Evolutionary conservation across 768 basidiomycete species (phyloP).

Genomic region (Daedalea quercina): DNA sequence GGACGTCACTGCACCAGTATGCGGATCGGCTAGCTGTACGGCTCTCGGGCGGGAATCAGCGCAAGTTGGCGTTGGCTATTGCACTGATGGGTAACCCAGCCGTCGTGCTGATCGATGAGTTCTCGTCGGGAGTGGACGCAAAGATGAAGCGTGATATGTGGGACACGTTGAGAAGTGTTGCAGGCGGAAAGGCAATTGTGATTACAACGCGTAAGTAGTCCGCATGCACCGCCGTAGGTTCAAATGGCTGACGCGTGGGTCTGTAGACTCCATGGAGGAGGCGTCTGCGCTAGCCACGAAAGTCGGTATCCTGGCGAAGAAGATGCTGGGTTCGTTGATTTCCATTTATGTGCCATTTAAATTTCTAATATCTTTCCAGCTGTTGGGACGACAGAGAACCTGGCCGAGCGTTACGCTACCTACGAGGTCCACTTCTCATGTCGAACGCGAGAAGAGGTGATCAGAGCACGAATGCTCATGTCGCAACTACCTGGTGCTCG

Average conservation of each 20-base stretch:
- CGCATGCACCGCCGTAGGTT: slow-evolving; percentile 3
- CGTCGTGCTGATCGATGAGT: slow-evolving; percentile 77
- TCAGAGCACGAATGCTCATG: slow-evolving; percentile 55
- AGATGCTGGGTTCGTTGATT: slow-evolving; percentile 46
- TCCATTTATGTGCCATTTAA: too few species aligned
- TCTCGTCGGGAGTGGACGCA: slow-evolving; percentile 77
- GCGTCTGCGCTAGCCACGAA: slow-evolving; percentile 70
- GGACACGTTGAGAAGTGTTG: slow-evolving; percentile 59
- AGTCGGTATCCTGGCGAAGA: slow-evolving; percentile 73
- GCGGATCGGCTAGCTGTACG: slow-evolving; percentile 68
- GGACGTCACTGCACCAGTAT: slow-evolving; percentile 52
- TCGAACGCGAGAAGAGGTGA: slow-evolving; percentile 53
- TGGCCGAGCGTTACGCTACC: slow-evolving; percentile 62
- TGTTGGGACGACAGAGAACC: slow-evolving; percentile 55
- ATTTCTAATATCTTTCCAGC: slow-evolving; percentile 32
- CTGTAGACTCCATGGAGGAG: slow-evolving; percentile 75
- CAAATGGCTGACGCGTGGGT: background rate
- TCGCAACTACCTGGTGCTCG: slow-evolving; percentile 52
- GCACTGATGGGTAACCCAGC: slow-evolving; percentile 73
- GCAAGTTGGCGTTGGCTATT: slow-evolving; percentile 71
- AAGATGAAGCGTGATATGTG: slow-evolving; percentile 85
- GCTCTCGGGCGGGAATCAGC: slow-evolving; percentile 74
- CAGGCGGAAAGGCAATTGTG: slow-evolving; percentile 61
- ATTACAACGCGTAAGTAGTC: slow-evolving; percentile 57
- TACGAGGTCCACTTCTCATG: slow-evolving; percentile 77